Conservation (phyloP, 345 rosid genomes). For the Eucalyptus marginata region DNA sequence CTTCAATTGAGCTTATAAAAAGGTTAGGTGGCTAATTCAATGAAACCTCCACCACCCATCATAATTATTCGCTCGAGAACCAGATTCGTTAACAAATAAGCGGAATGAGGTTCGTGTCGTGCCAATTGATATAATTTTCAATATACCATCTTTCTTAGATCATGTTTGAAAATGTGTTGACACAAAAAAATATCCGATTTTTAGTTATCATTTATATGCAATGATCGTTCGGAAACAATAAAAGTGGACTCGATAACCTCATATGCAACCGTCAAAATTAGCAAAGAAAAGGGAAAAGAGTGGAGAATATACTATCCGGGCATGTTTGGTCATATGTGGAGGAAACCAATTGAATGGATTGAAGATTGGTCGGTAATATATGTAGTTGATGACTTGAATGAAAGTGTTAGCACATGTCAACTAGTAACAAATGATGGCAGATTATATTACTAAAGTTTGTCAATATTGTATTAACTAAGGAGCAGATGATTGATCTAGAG, state of each 20-base stretch:
- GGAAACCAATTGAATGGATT: too few species aligned
- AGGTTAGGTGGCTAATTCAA: not conserved
- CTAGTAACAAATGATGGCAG: too few species aligned
- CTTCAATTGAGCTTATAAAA: not conserved
- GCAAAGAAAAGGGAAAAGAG: fast-evolving
- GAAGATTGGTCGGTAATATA: too few species aligned
- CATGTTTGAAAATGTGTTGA: not conserved
- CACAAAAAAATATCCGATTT: too few species aligned
- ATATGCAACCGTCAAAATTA: too few species aligned
- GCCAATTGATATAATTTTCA: not conserved
- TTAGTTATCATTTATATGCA: fast-evolving
- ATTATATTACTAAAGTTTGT: too few species aligned
- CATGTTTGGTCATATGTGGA: fast-evolving
- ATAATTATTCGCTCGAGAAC: not conserved
- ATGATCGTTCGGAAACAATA: fast-evolving
- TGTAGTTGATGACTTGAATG: too few species aligned
- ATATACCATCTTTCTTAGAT: not conserved
- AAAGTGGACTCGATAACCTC: fast-evolving
- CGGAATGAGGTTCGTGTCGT: not conserved
- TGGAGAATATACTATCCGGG: fast-evolving
- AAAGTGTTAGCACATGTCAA: too few species aligned
- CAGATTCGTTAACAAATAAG: not conserved
- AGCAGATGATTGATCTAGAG: too few species aligned
- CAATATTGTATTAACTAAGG: too few species aligned
- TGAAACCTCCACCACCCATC: too few species aligned